Conservation (phyloP, 352 stramenopile species). For the Thraustotheca clavata region DNA sequence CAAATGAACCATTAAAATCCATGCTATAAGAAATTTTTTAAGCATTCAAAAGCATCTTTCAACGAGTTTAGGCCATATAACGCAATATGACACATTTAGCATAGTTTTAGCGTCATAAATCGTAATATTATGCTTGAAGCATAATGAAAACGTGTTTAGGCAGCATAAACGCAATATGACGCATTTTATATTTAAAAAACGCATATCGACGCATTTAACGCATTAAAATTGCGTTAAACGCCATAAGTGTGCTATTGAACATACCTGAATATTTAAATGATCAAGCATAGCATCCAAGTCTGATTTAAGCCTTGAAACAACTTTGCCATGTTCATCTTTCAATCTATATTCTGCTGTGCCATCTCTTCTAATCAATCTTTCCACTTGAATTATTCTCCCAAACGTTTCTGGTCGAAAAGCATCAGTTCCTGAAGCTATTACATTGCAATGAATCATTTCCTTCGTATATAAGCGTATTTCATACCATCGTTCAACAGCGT, state of each 20-base stretch:
- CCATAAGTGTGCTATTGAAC: background rate
- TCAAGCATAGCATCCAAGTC: constrained; percentile 93
- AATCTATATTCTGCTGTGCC: constrained; percentile 67
- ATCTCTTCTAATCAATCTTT: constrained; percentile 84
- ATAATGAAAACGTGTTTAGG: too few species aligned
- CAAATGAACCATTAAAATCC: constrained; percentile 20
- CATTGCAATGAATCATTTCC: background rate
- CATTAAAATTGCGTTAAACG: too few species aligned
- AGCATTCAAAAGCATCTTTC: too few species aligned
- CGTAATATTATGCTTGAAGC: too few species aligned
- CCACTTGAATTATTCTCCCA: constrained; percentile 90
- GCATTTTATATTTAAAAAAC: background rate
- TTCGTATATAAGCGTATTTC: background rate
- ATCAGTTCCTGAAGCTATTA: constrained; percentile 58
- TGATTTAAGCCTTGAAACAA: constrained; percentile 83
- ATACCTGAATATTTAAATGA: constrained; percentile 83
- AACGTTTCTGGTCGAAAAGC: constrained; percentile 88
- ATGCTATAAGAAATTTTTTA: too few species aligned
- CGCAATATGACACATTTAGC: too few species aligned
- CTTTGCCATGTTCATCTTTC: constrained; percentile 42
- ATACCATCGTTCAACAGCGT: constrained; percentile 86
- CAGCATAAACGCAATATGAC: background rate
- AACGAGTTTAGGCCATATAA: too few species aligned
- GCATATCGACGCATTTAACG: too few species aligned
- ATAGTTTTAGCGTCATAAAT: too few species aligned